Base-by-base conservation (phyloP, 2,329 filamentous ascomycete species). In the Colletotrichum sp. region DNA sequence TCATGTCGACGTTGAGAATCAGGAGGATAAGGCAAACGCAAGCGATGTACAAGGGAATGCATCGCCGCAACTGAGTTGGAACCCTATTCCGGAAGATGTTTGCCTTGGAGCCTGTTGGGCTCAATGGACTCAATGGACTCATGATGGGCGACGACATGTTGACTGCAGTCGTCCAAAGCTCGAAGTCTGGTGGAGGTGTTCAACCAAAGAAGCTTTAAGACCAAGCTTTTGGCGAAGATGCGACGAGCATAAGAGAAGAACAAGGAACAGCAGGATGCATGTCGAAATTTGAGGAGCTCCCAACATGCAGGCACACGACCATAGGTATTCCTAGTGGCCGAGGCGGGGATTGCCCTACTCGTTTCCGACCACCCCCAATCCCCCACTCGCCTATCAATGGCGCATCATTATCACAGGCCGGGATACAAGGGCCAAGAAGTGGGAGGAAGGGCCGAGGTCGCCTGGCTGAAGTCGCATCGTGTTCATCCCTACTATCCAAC, bases 41-140 rank as follows among this genome's bases (percentile, higher is more conserved):
- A 34, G 81, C 84, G 26, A 89, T 77, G 78, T 89, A 89, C 21
- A 89, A 81, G 4, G 88, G 86, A 16, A 91, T 80, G 49, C 85
- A 84, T 76, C 89, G 85, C 69, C 87, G 85, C 75, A 90, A 83
- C 75, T 89, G 88, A 24, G 86, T 87, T 3, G 88, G 89, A 49
- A 90, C 80, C 52, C 82, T 82, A 77, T 84, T 84, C 59, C 82
- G 80, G 69, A 85, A 80, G 7, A 71, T 30, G 13, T 62, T 75
- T 18, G 72, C 34, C 30, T 71, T 71, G 15, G 69, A 72, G 69
- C 72, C 69, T 8, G 30, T 75, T 6, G 68, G 72, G 68, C 72
- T 65, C 59, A 71, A 34, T 36, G 68, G 72, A 44, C 67, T 71
- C 26, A 74, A 21, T 36, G 72, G 72, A 18, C 72, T 75, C 52